These are phyloP conservation scores for Plectosphaerella sp. DNA, from an alignment of 2,329 filamentous ascomycete species.

Conservation along the genomic window DNA sequence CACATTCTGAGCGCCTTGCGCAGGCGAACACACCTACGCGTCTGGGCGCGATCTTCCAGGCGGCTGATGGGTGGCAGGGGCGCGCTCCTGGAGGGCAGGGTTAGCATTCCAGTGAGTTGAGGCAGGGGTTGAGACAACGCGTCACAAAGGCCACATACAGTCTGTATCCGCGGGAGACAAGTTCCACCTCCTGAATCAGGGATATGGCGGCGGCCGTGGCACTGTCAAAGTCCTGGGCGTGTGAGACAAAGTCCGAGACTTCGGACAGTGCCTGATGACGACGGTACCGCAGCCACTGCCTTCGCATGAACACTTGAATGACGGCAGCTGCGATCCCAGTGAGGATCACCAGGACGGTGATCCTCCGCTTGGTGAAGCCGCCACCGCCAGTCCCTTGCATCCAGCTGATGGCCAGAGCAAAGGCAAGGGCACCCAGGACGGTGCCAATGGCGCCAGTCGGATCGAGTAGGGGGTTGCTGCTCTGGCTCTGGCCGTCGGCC, in stretches of 20 bases:
- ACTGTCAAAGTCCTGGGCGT: constrained; percentile 77
- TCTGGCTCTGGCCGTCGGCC: constrained; percentile 16
- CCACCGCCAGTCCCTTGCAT: constrained; percentile 46
- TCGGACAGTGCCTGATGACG: constrained; percentile 69
- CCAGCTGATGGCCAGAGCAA: constrained; percentile 73
- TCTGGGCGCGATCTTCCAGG: constrained; percentile 77
- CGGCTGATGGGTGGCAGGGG: constrained; percentile 90
- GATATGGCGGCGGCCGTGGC: constrained; percentile 71
- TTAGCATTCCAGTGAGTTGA: too few species aligned
- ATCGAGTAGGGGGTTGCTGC: constrained; percentile 27
- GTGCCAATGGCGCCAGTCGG: constrained; percentile 46
- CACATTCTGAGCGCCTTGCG: constrained; percentile 70
- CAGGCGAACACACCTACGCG: constrained; percentile 73
- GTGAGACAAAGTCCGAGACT: constrained; percentile 64
- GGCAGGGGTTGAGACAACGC: too few species aligned
- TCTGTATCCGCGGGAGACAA: constrained; percentile 86
- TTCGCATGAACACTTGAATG: constrained; percentile 68
- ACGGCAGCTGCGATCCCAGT: constrained; percentile 51
- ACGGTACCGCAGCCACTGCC: constrained; percentile 78
- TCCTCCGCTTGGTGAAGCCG: constrained; percentile 52
- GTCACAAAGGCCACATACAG: constrained; percentile 47
- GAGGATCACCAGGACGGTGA: constrained; percentile 39
- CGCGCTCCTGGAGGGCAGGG: constrained; percentile 57
- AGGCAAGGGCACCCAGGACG: constrained; percentile 60
- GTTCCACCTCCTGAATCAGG: constrained; percentile 90